Conservation (phyloP, 2,329 filamentous ascomycete species). For the Phaeosphaeria sp. region DNA sequence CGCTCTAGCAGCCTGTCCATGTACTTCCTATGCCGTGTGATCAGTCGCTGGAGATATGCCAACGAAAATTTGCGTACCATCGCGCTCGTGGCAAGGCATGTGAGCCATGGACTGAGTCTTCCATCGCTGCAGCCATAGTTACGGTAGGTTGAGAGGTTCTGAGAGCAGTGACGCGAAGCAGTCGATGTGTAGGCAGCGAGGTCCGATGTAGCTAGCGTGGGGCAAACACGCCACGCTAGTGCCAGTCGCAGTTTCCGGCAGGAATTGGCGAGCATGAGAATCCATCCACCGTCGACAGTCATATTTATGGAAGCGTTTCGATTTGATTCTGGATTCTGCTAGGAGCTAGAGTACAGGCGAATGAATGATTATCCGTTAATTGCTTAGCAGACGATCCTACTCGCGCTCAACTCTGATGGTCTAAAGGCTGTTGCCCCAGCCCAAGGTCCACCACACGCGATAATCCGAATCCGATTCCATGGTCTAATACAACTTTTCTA, state of each 20-base stretch:
- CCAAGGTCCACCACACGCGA: background rate
- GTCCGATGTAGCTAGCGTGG: conserved; percentile 20
- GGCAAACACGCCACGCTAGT: conserved; percentile 37
- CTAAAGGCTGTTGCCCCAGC: background rate
- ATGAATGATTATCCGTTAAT: background rate
- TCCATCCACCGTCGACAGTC: conserved; percentile 2
- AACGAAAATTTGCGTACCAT: conserved; percentile 43
- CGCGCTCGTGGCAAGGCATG: conserved; percentile 47
- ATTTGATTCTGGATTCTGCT: background rate
- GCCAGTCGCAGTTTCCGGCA: conserved; percentile 17
- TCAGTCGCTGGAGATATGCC: conserved; percentile 22
- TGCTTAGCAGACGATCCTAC: background rate
- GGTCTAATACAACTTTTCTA: background rate
- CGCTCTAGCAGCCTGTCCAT: conserved; percentile 80
- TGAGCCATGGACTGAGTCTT: conserved; percentile 17
- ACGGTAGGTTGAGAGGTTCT: conserved; percentile 4
- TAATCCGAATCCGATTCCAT: too few species aligned
- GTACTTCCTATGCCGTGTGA: conserved; percentile 69
- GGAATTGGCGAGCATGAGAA: conserved; percentile 27
- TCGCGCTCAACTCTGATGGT: background rate
- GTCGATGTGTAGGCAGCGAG: conserved; percentile 29
- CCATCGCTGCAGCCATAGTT: conserved; percentile 5
- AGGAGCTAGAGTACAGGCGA: background rate
- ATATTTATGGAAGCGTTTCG: background rate
- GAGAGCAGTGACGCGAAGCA: conserved; percentile 16